Conservation (phyloP, 352 stramenopile species). For the Phytophthora fragariae region DNA sequence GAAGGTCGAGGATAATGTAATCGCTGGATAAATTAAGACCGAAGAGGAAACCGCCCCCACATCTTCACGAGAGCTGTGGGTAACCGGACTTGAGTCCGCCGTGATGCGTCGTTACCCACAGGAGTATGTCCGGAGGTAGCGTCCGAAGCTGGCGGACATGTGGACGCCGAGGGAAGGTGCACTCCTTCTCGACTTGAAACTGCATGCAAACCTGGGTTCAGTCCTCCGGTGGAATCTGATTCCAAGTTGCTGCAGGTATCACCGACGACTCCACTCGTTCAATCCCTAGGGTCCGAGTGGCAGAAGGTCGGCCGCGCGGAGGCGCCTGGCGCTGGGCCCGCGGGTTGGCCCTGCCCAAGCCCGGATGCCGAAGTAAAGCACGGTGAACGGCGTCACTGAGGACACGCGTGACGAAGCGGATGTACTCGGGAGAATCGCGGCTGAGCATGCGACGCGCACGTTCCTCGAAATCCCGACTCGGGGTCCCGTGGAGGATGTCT, state of each 20-base stretch:
- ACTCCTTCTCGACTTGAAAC: conserved; percentile 10
- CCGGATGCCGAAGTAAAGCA: background rate
- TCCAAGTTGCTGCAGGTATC: background rate
- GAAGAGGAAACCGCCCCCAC: background rate
- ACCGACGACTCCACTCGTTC: background rate
- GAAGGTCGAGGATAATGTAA: background rate
- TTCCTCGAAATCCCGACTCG: background rate
- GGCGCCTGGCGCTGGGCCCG: background rate
- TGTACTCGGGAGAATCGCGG: conserved; percentile 6
- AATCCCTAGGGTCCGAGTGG: background rate
- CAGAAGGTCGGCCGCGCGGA: background rate
- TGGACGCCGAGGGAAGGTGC: background rate
- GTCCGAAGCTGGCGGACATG: background rate
- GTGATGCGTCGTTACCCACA: background rate
- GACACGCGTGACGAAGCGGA: background rate
- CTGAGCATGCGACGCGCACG: background rate
- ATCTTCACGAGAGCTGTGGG: conserved; percentile 6
- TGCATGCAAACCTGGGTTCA: conserved; percentile 10
- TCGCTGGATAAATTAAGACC: background rate
- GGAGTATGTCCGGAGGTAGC: background rate
- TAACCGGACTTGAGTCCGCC: background rate
- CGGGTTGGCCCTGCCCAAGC: background rate
- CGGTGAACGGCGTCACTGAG: background rate
- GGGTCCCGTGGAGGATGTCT: background rate
- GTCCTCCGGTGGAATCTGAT: background rate